phyloP scores from a whole-genome alignment of 768 basidiomycete species.

The Dacryopinax spathularia region DNA sequence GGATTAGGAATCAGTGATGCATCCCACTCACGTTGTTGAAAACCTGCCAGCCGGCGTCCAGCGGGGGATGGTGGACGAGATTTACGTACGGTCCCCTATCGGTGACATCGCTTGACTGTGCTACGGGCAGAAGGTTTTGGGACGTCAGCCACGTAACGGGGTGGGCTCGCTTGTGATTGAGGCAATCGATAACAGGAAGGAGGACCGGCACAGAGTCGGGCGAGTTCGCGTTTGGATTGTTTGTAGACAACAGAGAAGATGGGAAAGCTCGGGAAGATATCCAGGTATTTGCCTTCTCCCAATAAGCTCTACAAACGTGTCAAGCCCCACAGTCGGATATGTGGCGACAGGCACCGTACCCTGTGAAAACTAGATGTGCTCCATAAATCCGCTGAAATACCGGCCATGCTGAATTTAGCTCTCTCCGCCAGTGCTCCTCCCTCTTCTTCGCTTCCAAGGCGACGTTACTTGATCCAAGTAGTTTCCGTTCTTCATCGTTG shows the following conservation, averaged over 20 bases:
- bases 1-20: not conserved
- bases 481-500: slow-evolving; percentile 41
- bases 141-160: slow-evolving; percentile 69
- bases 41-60: slow-evolving; percentile 39
- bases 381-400: slow-evolving; percentile 26
- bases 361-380: slow-evolving; percentile 44
- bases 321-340: not conserved
- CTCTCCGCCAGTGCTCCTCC: slow-evolving; percentile 41
- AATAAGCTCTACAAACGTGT: slow-evolving; percentile 41
- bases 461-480: slow-evolving; percentile 67
- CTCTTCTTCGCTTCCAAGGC: slow-evolving; percentile 63
- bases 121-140: not conserved
- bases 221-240: slow-evolving; percentile 35
- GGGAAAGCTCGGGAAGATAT: slow-evolving; percentile 84
- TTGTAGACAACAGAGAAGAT: slow-evolving; percentile 54
- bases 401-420: slow-evolving; percentile 45
- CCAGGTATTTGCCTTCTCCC: slow-evolving; percentile 58
- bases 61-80: slow-evolving; percentile 40
- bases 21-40: slow-evolving; percentile 58
- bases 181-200: slow-evolving; percentile 70
- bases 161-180: slow-evolving; percentile 71
- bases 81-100: slow-evolving; percentile 35
- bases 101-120: not conserved
- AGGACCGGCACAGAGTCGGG: slow-evolving; percentile 47
- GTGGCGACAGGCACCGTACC: slow-evolving; percentile 32